Base-by-base conservation (phyloP, 495 filamentous ascomycete species). In the Hypoxylon crocopeplum region DNA sequence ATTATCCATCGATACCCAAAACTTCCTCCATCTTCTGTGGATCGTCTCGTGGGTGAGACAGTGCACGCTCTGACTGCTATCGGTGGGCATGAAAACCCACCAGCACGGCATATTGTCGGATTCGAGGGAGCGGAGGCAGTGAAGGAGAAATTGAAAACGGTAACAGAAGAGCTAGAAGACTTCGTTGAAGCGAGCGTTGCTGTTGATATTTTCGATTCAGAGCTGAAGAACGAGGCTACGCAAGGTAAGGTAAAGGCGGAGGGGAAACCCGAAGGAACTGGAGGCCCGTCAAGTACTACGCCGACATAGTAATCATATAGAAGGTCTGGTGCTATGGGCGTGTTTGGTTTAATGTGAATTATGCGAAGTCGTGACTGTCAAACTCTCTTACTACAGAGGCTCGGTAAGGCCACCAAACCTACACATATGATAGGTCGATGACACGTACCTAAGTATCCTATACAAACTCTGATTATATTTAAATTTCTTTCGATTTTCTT, bases 71-170 rank as follows among this genome's bases (percentile, higher is more conserved):
- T 98, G 36, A 88, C 87, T 11, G 89, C 92, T 1, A 96, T 98
- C 59, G 93, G 90, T 0, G 94, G 93, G 0, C 92, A 97, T 72
- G 93, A 96, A 70, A 97, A 97, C 74, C 94, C 94, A 5, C 94
- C 94, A 0, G 92, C 93, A 2, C 79, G 94, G 24, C 93, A 97
- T 69, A 96, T 97, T 56, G 92, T 98, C 0, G 93, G 94, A 1
- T 88, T 89, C 64, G 94, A 98, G 69, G 92, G 91, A 7, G 88
- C 93, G 25, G 84, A 87, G 4, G 88, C 86, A 22, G 92, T 98
- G 15, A 96, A 95, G 63, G 94, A 98, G 77, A 97, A 97, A 75
- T 75, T 98, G 47, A 97, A 95, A 79, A 97, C 92, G 16, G 88
- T 97, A 1, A 95, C 91, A 47, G 93, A 98, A 69, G 94, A 98